Evolutionary conservation across 345 rosid genomes (phyloP), one percentile per base, ranked within the genome.

Genomic region (Gossypium stocksii): DNA sequence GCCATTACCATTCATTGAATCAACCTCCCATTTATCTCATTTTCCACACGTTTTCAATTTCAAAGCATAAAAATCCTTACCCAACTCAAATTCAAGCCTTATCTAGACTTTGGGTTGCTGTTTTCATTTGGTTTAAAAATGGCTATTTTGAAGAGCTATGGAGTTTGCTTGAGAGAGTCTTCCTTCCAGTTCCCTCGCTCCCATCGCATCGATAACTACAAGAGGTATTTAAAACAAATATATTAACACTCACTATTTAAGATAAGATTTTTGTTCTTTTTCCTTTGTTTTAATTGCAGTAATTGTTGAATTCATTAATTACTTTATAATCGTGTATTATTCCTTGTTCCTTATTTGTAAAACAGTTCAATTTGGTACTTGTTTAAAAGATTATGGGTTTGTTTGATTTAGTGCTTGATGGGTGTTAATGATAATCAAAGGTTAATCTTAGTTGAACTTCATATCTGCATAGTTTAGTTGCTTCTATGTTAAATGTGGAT

Each of bases 101-200:
- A 3, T 68, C 20, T 68, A 16, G 43, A 43, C 22, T 70, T 27
- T 61, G 44, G 45, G 53, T 73, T 66, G 14, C 38, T 53, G 56
- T 54, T 53, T 58, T 58, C 27, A n/a, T 54, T 7, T 48, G 9
- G 19, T 54, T 49, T 1, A 48, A 53, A 79, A 46, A 85, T 88
- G 93, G 82, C 77, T 54, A 72, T 80, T 60, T 79, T 89, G 81
- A 84, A 76, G 80, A 43, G 83, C 76, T 80, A 34, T 74, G 69
- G 85, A 62, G 22, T 81, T 74, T 81, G 80, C 85, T 77, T 82
- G 77, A 70, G 77, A 64, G 89, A 83, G 12, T 70, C 79, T 6
- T 61, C 71, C 15, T 79, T 79, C 77, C 87, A 77, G 60, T 62
- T 82, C 20, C 76, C 82, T 44, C 80, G 79, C 14, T 81, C 85